A percentile compares a stretch with the other conserved stretches of the same genome.
Evolutionary conservation across 1,284 basidiomycete species (phyloP).

Genomic region (Ustilago hordei): DNA sequence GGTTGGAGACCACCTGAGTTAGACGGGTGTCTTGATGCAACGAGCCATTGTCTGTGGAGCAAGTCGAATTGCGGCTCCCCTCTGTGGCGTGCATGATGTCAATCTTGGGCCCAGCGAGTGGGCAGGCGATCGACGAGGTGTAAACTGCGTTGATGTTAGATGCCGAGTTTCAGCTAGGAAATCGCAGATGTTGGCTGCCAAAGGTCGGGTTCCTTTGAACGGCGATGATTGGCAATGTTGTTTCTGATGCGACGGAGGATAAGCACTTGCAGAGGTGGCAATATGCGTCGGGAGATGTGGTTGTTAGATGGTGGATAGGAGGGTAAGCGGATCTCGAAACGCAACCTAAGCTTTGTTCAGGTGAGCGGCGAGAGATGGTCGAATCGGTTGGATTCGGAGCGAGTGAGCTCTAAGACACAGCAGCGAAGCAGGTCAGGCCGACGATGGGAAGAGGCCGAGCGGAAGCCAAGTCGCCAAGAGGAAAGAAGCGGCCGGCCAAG

Average conservation of each 20-base stretch:
- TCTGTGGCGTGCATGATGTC: constrained; percentile 30
- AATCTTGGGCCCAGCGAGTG: background rate
- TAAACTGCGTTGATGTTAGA: background rate
- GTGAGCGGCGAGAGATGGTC: background rate
- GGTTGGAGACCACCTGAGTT: constrained; percentile 24
- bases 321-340: constrained; percentile 9
- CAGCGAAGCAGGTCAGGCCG: background rate
- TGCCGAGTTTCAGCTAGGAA: too few relatives aligned
- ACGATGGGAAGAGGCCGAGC: constrained; percentile 4
- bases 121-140: background rate
- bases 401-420: background rate
- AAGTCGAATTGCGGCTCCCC: constrained; percentile 31
- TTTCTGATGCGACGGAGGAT: background rate
- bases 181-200: too few relatives aligned
- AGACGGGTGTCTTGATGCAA: constrained; percentile 23
- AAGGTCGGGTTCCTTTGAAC: too few relatives aligned
- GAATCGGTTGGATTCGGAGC: background rate
- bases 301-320: background rate
- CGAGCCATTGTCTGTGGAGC: constrained; percentile 39
- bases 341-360: background rate
- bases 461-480: background rate
- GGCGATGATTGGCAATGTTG: background rate
- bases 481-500: background rate
- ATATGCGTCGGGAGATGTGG: background rate
- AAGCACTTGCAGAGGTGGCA: background rate